These are phyloP conservation scores for Apophysomyces ossiformis DNA, from an alignment of 371 early-diverging fungal genomes.

Conservation along the genomic window DNA sequence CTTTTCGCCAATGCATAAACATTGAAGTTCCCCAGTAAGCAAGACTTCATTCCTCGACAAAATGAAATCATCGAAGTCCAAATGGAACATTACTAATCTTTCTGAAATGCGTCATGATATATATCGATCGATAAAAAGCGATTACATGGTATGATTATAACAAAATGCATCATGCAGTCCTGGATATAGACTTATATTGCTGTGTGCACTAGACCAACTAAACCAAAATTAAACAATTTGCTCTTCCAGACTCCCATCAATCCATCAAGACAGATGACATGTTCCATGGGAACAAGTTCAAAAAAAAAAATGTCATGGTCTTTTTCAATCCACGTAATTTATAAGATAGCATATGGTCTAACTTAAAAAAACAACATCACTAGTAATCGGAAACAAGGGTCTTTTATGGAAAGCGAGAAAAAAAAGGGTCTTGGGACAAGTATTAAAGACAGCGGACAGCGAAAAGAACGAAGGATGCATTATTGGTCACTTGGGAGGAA, in stretches of 20 bases:
- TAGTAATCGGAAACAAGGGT: background rate
- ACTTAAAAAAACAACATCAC: background rate
- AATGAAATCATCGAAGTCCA: too few species aligned
- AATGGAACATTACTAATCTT: too few species aligned
- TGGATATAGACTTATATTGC: background rate
- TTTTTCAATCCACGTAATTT: background rate
- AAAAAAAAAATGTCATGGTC: background rate
- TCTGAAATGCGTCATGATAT: too few species aligned
- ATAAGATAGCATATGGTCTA: background rate
- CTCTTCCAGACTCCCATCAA: background rate
- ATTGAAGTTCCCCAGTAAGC: slow-evolving; percentile 5
- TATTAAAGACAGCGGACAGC: background rate
- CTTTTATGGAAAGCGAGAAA: slow-evolving; percentile 8
- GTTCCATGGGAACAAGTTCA: background rate
- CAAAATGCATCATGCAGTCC: slow-evolving; percentile 10
- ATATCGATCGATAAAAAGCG: too few species aligned
- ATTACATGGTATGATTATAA: slow-evolving; percentile 3
- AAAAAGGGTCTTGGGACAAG: background rate
- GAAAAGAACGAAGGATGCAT: background rate
- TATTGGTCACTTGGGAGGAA: slow-evolving; percentile 1
- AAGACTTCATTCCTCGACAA: background rate
- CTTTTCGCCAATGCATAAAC: slow-evolving; percentile 5
- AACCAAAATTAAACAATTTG: background rate
- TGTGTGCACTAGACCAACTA: background rate
- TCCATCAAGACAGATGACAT: background rate